Conservation (phyloP, 306 rosid species). For the Cicer judaicum region DNA sequence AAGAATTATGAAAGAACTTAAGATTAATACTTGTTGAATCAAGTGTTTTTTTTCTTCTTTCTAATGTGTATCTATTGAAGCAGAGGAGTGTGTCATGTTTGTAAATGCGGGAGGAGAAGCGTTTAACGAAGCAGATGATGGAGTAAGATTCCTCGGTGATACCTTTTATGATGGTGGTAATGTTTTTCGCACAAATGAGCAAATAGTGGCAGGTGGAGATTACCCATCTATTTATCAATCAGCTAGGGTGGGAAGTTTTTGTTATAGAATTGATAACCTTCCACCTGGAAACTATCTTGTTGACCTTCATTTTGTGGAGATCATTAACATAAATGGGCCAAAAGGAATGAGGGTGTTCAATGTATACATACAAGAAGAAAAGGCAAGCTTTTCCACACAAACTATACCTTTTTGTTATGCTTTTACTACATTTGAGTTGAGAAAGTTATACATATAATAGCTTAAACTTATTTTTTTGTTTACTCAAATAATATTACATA, state of each 20-base stretch:
- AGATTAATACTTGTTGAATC: constrained; percentile 36
- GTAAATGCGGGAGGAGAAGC: constrained; percentile 84
- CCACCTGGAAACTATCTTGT: constrained; percentile 71
- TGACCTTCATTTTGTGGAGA: constrained; percentile 85
- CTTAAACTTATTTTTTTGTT: constrained; percentile 18
- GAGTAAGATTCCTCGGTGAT: constrained; percentile 61
- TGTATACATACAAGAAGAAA: constrained; percentile 78
- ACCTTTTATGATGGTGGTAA: constrained; percentile 69
- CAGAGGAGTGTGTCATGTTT: constrained; percentile 75
- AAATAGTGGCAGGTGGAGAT: constrained; percentile 67
- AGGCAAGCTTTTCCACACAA: constrained; percentile 53
- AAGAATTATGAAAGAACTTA: background rate
- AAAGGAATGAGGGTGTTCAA: constrained; percentile 86
- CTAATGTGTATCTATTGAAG: constrained; percentile 40
- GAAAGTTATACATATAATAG: constrained; percentile 17
- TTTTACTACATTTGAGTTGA: constrained; percentile 1
- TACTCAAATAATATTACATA: background rate
- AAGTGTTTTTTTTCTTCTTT: constrained; percentile 22
- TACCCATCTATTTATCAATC: constrained; percentile 72
- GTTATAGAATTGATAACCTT: constrained; percentile 64
- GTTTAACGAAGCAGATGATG: constrained; percentile 55
- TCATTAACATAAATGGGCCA: constrained; percentile 80
- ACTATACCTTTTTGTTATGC: background rate
- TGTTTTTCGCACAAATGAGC: constrained; percentile 69
- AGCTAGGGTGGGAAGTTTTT: constrained; percentile 70